Evolutionary conservation across 2,329 filamentous ascomycete species (phyloP), one percentile per base, ranked within the genome.

Genomic region (Aspergillus udagawae): DNA sequence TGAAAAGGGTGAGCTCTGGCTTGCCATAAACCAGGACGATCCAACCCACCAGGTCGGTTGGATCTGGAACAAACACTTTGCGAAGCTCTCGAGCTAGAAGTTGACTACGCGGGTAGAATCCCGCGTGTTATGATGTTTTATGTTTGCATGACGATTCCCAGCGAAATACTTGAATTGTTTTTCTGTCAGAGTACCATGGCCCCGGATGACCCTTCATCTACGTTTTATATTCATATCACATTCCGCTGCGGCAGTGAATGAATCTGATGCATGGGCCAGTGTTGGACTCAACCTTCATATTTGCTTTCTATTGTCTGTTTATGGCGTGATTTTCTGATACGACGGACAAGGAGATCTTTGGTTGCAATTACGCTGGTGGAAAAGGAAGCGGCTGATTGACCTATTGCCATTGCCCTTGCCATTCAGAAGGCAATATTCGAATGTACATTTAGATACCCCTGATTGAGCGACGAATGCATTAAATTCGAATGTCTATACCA

Each of bases 21-120:
- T 99, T 56, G 94, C 94, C 53, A 91, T 91, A 74, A 99, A 99
- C 71, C 94, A 99, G 76, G 94, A 99, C 70, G 94, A 99, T 73
- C 79, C 86, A 1, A 82, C 80, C 10, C 84, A 89, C 63, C 83
- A 86, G 63, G 87, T 97, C 35, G 94, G 94, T 52, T 99, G 94
- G 94, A 96, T 99, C 68, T 99, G 94, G 94, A 96, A 92, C 68
- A 97, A 97, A 75, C 94, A 99, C 77, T 99, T 99, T 80, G 89
- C 89, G 45, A 80, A 80, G 54, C 70, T 84, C 21, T 66, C 66
- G 17, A 57, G 49, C 21, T 71, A 57, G 63, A 48, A 12, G 28
- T 8, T 20, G 23, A 21, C 41, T 48, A 35, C 52, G 21, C 45
- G 38, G 51, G 17, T 49, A 42, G n/a, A 20, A 45, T 29, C 27